Percentiles rank a stretch among this genome's conserved stretches.
Evolutionary conservation across 139 green algal genomes (phyloP).

Genomic region (Gonium pectorale): DNA sequence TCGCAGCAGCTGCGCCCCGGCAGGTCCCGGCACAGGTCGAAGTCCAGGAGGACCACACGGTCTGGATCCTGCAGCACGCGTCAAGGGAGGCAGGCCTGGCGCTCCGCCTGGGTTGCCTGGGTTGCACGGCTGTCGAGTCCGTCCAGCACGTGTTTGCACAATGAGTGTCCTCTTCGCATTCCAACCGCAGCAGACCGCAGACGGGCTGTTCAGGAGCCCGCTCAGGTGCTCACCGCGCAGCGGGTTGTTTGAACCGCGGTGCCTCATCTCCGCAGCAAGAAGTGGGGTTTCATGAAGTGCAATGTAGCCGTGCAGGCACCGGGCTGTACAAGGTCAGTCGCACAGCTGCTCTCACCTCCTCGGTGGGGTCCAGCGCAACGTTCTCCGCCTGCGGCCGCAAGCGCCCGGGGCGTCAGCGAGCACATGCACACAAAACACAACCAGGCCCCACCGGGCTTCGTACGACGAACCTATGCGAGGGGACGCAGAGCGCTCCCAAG

Average conservation of each 20-base stretch:
- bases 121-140: not conserved
- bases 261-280: not conserved
- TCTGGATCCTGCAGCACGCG: not conserved
- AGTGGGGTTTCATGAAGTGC: not conserved
- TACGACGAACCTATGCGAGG: too few relatives aligned
- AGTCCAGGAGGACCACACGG: not conserved
- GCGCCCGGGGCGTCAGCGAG: too few relatives aligned
- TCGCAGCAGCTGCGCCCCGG: not conserved
- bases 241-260: too few relatives aligned
- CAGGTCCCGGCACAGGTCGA: slow-evolving; percentile 12
- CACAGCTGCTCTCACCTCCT: not conserved
- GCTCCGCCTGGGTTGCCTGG: not conserved
- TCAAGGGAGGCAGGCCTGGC: not conserved
- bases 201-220: too few relatives aligned
- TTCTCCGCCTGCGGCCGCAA: slow-evolving; percentile 3
- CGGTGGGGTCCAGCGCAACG: not conserved
- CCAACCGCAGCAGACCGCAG: not conserved
- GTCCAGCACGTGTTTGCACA: not conserved
- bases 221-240: too few relatives aligned
- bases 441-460: not conserved
- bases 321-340: not conserved
- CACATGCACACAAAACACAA: not conserved
- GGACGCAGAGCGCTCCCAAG: too few relatives aligned
- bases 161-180: not conserved
- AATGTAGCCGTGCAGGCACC: not conserved